Conservation (phyloP, 371 early-diverging fungal species). For the Rhizomucor miehei region DNA sequence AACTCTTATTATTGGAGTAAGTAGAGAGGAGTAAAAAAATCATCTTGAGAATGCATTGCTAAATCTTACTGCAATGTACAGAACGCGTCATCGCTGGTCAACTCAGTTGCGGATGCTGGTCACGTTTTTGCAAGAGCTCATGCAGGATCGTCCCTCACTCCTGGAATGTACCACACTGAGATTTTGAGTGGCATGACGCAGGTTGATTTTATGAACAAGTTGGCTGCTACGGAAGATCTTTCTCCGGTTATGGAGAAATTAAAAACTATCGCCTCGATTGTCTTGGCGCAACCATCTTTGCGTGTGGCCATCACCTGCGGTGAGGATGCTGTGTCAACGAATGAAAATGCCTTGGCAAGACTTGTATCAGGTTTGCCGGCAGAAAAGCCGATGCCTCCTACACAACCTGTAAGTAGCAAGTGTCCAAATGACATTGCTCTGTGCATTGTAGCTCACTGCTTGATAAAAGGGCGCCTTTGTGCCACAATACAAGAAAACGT, state of each 20-base stretch:
- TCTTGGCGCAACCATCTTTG: conserved; percentile 55
- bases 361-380: conserved; percentile 51
- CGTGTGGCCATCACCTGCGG: conserved; percentile 71
- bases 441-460: no score
- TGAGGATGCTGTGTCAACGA: conserved; percentile 55
- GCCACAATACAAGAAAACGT: conserved; percentile 40
- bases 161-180: conserved; percentile 59
- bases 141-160: conserved; percentile 66
- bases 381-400: conserved; percentile 16
- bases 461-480: conserved; percentile 19
- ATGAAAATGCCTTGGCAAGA: conserved; percentile 52
- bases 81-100: conserved; percentile 70
- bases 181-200: conserved; percentile 75
- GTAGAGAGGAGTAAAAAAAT: conserved; percentile 9
- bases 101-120: conserved; percentile 82
- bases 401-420: conserved; percentile 18
- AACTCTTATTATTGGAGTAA: conserved; percentile 71
- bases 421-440: not conserved
- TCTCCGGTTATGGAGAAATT: conserved; percentile 59
- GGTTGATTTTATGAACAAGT: conserved; percentile 72
- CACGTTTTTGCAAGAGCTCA: conserved; percentile 81
- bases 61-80: conserved; percentile 10
- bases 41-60: conserved; percentile 1
- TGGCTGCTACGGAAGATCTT: conserved; percentile 61
- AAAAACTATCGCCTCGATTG: conserved; percentile 54